Conservation (phyloP, 345 rosid species). For the Eutrema heterophyllum region DNA sequence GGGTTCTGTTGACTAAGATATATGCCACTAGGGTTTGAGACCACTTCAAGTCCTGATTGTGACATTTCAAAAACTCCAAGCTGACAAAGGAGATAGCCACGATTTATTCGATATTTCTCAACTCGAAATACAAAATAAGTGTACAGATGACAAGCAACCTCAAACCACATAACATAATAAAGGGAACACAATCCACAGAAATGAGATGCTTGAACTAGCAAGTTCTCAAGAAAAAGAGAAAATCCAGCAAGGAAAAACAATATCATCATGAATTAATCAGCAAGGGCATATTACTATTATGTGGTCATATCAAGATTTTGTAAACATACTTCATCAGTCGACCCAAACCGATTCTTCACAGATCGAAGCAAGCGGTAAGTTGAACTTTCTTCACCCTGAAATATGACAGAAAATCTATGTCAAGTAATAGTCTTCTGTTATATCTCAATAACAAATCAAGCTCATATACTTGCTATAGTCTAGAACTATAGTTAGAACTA, state of each 20-base stretch:
- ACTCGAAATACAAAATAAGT: neutral
- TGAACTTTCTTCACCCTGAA: conserved; percentile 81
- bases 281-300: neutral
- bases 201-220: neutral
- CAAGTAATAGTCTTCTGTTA: neutral
- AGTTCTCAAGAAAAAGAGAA: neutral
- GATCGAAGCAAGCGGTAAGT: conserved; percentile 89
- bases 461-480: neutral
- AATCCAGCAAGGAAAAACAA: neutral
- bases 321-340: conserved; percentile 74
- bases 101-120: neutral
- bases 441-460: neutral
- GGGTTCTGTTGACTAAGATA: conserved; percentile 64
- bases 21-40: conserved; percentile 81
- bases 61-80: conserved; percentile 94
- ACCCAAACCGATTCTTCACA: conserved; percentile 92
- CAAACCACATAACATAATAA: neutral
- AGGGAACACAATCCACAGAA: neutral
- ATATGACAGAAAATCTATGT: conserved; percentile 2
- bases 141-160: conserved; percentile 2
- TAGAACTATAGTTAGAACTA: neutral
- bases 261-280: neutral
- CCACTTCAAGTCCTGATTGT: conserved; percentile 64
- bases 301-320: neutral
- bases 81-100: conserved; percentile 36